A percentile compares a stretch with the other conserved stretches of the same genome.
phyloP scores from a whole-genome alignment of 352 stramenopile species.

The Phytopythium helicoides region DNA sequence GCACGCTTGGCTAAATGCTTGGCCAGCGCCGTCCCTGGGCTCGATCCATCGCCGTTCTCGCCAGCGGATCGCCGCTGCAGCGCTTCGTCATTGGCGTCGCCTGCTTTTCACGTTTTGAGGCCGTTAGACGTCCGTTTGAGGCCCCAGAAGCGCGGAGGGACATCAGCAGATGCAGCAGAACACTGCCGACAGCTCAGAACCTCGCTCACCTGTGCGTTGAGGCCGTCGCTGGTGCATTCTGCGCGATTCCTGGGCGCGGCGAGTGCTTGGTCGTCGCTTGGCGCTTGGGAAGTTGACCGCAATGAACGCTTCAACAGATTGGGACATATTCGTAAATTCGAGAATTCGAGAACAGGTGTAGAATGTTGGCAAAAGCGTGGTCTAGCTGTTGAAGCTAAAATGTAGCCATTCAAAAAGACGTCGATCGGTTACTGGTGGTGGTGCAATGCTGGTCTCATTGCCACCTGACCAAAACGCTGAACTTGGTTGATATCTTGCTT shows the following conservation, averaged over 20 bases:
- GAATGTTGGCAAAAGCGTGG: too few relatives aligned
- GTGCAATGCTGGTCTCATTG: too few relatives aligned
- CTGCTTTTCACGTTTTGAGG: too few relatives aligned
- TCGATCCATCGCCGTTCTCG: constrained; percentile 11
- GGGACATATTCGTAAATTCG: not conserved
- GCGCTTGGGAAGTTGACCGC: too few relatives aligned
- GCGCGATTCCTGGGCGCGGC: too few relatives aligned
- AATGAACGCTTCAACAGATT: not conserved
- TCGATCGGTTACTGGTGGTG: too few relatives aligned
- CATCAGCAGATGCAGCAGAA: constrained; percentile 4
- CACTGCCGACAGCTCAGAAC: not conserved
- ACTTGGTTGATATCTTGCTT: too few relatives aligned
- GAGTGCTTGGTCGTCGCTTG: not conserved
- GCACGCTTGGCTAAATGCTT: constrained; percentile 51
- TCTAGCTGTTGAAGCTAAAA: too few relatives aligned
- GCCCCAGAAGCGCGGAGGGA: not conserved
- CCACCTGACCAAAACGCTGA: too few relatives aligned
- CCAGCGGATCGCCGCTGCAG: constrained; percentile 22
- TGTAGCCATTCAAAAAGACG: too few relatives aligned
- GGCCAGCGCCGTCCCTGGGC: constrained; percentile 51
- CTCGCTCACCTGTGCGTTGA: not conserved
- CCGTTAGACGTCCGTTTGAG: not conserved
- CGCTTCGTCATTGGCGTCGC: constrained; percentile 16
- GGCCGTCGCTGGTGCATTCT: constrained; percentile 8
- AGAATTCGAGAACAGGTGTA: too few relatives aligned